phyloP scores from a whole-genome alignment of 495 filamentous ascomycete species.

The Mytilinidion resinicola region DNA sequence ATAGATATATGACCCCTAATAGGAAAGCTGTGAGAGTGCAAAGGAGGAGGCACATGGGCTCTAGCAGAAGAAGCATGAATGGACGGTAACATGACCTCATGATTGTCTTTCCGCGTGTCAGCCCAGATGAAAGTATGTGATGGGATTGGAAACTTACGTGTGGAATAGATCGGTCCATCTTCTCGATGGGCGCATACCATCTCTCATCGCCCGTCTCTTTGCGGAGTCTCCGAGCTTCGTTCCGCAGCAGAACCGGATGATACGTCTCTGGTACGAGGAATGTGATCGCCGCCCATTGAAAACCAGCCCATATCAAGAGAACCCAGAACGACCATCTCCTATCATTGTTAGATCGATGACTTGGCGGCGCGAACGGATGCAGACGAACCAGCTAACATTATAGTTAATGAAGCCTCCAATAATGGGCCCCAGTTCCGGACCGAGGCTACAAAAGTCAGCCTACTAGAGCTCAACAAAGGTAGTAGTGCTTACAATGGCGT shows the following conservation, averaged over 20 bases:
- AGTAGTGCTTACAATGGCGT: constrained; percentile 52
- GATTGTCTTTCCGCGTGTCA: constrained; percentile 48
- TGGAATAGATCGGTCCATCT: constrained; percentile 58
- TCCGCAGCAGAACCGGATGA: constrained; percentile 63
- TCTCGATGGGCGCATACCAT: constrained; percentile 76
- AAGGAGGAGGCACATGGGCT: constrained; percentile 79
- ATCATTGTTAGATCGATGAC: too few relatives aligned
- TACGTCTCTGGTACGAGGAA: constrained; percentile 87
- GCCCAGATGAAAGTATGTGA: not conserved
- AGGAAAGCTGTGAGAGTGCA: constrained; percentile 79
- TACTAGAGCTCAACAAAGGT: constrained; percentile 25
- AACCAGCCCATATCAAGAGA: constrained; percentile 70
- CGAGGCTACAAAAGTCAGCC: not conserved
- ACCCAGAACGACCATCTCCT: constrained; percentile 80
- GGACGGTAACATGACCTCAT: constrained; percentile 64
- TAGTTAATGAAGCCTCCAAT: constrained; percentile 71
- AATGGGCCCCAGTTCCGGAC: constrained; percentile 49
- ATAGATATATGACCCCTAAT: constrained; percentile 83
- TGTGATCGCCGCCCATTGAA: constrained; percentile 56
- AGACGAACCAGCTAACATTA: constrained; percentile 49
- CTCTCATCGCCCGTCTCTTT: constrained; percentile 68
- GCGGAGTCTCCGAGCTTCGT: constrained; percentile 65
- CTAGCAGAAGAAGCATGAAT: constrained; percentile 71
- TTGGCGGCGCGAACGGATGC: too few relatives aligned
- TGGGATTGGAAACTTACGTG: not conserved